These are phyloP conservation scores for Tribonema minus DNA, from an alignment of 108 stramenopile species.

Conservation along the genomic window DNA sequence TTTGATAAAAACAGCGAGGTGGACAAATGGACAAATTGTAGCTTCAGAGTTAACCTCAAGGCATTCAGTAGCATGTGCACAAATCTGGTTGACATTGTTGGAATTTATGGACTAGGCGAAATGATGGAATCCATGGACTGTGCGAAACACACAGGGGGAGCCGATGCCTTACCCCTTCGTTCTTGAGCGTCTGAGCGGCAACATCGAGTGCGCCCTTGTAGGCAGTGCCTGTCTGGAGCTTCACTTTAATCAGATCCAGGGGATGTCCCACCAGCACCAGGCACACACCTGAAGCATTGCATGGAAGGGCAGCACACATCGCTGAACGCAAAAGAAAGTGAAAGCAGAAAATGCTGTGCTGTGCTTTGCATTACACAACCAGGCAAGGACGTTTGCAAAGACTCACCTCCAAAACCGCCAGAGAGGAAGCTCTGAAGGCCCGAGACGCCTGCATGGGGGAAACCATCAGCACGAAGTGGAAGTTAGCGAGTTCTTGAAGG, in stretches of 20 bases:
- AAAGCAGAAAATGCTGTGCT: not conserved
- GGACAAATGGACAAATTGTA: no score
- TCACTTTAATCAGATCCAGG: constrained; percentile 23
- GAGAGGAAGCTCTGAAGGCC: constrained; percentile 35
- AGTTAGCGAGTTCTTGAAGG: no score
- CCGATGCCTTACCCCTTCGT: constrained; percentile 59
- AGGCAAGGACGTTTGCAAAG: not conserved
- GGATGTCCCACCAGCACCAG: constrained; percentile 45
- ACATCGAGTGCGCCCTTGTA: constrained; percentile 32
- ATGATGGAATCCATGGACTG: no score
- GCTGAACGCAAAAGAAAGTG: not conserved
- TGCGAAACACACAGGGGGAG: not conserved
- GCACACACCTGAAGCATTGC: not conserved
- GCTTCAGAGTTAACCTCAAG: no score
- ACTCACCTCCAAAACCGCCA: constrained; percentile 40
- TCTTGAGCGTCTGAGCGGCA: constrained; percentile 60
- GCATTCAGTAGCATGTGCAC: no score
- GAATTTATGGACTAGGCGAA: no score
- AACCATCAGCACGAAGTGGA: no score
- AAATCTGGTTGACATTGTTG: no score
- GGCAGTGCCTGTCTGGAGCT: constrained; percentile 18
- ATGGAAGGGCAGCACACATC: no score
- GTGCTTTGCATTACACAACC: no score
- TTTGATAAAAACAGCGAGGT: no score
- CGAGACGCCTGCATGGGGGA: not conserved